Percentiles rank a stretch among this genome's conserved stretches.
These are phyloP conservation scores for Closterium sp. DNA, from an alignment of 139 green algal species.

Conservation along the genomic window DNA sequence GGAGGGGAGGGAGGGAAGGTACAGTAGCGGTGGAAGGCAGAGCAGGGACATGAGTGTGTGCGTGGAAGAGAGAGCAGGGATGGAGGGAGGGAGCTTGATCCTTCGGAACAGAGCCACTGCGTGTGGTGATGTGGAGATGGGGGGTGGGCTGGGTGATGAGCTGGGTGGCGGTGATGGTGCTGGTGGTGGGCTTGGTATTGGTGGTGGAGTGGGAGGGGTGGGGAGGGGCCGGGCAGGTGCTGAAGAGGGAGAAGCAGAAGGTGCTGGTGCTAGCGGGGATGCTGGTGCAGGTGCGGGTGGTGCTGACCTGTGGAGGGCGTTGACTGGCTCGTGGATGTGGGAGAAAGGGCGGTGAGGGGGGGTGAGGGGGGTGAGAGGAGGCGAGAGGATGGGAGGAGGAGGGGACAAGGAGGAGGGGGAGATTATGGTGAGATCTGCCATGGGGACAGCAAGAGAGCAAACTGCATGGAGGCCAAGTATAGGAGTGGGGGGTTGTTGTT, in stretches of 20 bases:
- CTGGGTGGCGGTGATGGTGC: too few relatives aligned
- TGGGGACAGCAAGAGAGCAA: too few relatives aligned
- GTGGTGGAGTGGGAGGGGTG: too few relatives aligned
- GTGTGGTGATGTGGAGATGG: neutral
- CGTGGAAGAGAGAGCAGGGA: neutral
- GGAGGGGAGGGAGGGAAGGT: neutral
- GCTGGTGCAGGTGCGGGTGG: neutral
- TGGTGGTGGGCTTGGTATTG: too few relatives aligned
- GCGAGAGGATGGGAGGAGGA: too few relatives aligned
- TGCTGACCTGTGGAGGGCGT: neutral
- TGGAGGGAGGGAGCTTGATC: neutral
- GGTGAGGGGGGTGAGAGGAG: neutral
- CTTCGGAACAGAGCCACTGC: neutral
- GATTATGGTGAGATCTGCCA: too few relatives aligned
- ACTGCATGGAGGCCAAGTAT: too few relatives aligned
- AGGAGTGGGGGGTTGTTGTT: too few relatives aligned
- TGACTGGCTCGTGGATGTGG: neutral
- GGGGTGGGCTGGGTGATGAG: neutral
- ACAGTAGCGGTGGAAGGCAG: neutral
- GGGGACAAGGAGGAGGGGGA: too few relatives aligned
- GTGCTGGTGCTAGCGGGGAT: neutral
- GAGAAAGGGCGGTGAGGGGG: neutral
- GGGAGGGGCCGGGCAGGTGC: neutral
- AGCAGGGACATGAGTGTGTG: neutral
- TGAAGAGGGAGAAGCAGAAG: neutral